These are phyloP conservation scores for Purpureocillium lavendulum DNA, from an alignment of 2,329 filamentous ascomycete species.

Conservation along the genomic window DNA sequence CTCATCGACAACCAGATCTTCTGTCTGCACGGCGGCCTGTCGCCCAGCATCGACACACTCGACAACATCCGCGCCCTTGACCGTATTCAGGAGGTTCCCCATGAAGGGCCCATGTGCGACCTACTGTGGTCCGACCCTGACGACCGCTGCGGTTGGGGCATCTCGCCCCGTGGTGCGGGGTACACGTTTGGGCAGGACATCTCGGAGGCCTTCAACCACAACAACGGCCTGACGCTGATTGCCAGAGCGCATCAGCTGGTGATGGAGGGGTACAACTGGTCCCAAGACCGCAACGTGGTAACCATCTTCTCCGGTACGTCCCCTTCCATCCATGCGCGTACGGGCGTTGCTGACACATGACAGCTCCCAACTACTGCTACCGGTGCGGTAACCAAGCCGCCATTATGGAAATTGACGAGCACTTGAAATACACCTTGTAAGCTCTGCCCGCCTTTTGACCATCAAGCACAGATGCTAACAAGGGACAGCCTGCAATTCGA, in stretches of 20 bases:
- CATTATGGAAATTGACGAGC: slow-evolving; percentile 99
- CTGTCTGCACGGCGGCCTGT: slow-evolving; percentile 93
- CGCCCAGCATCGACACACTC: slow-evolving; percentile 89
- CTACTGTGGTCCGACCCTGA: slow-evolving; percentile 97
- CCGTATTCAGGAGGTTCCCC: slow-evolving; percentile 95
- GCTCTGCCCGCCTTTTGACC: slow-evolving; percentile 26
- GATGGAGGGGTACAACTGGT: slow-evolving; percentile 99
- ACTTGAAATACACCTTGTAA: slow-evolving; percentile 99
- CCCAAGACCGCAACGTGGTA: slow-evolving; percentile 94
- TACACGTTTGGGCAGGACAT: slow-evolving; percentile 97
- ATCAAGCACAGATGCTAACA: slow-evolving; percentile 15
- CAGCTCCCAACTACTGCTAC: slow-evolving; percentile 93
- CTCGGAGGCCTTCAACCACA: slow-evolving; percentile 97
- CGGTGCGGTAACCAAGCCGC: slow-evolving; percentile 97
- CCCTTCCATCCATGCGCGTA: slow-evolving; percentile 12
- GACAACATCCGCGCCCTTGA: slow-evolving; percentile 94
- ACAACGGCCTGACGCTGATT: slow-evolving; percentile 93
- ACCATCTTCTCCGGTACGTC: slow-evolving; percentile 88
- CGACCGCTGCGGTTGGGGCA: slow-evolving; percentile 92
- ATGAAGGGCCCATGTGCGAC: slow-evolving; percentile 98
- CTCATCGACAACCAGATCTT: slow-evolving; percentile 99
- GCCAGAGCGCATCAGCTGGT: slow-evolving; percentile 96
- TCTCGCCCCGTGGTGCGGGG: slow-evolving; percentile 86
- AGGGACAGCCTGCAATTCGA: slow-evolving; percentile 87
- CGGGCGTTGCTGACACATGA: slow-evolving; percentile 10